Base-by-base conservation (phyloP, 2,329 filamentous ascomycete species). In the Aspergillus nomiae region DNA sequence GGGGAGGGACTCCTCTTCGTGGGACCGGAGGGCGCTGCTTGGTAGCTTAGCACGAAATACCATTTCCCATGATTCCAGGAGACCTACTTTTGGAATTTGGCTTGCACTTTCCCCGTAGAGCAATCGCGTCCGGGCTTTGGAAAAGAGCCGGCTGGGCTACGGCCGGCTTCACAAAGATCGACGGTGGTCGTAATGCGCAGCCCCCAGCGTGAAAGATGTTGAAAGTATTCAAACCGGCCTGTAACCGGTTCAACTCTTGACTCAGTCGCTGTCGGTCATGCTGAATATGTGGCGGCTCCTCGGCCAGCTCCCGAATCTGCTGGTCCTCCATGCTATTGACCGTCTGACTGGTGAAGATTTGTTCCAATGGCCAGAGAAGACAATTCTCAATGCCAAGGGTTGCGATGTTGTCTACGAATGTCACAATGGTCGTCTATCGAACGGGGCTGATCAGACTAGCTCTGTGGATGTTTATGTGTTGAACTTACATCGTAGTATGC, bases 301-400 rank as follows among this genome's bases (percentile, higher is more conserved):
- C 46, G 1, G 80, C 85, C 81, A 81, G 83, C 77, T 62, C 60
- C 19, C 48, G 43, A 16, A 77, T 54, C 10, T 64, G 63, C 0
- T 72, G 68, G 2, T 80, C 72, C 2, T 68, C 63, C 75, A 83
- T 77, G 1, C 56, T 60, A 43, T 73, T 69, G 1, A 84, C 76
- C 0, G 67, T 69, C 0, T 70, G 72, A 1, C 79, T 73, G 0
- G 77, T 81, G 36, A 85, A 72, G 3, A 85, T 81, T 0, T 63
- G 59, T 0, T 78, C 75, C 0, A 85, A 62, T 1, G 80, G 75
- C 0, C 61, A 69, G 0, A 86, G 69, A 0, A 86, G 77, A 51
- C 81, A 84, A 36, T 80, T 81, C 65, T 86, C 84, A 0, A 84
- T 74, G 0, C 78, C 83, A 0, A 85, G 73, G n/a, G 78, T 83